Base-by-base conservation (phyloP, 83 land plant species). In the Picea engelmannii region DNA sequence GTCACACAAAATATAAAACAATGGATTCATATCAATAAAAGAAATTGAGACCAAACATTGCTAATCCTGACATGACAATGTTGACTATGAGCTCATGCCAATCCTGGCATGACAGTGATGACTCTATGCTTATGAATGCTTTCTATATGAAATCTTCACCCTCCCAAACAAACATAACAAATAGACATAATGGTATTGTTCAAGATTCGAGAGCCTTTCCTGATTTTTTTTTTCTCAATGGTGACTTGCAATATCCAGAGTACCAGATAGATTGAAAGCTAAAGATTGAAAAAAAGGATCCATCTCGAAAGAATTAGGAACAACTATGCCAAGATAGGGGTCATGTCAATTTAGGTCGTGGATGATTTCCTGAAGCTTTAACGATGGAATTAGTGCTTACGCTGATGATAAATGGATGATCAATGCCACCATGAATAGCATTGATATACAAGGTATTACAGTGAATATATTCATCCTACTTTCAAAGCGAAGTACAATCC, bases 21-120 rank as follows among this genome's bases (percentile, higher is more conserved):
- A 42, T 38, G 52, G 8, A 21, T 6, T 77, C 4, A 13, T 7
- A 44, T 4, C 25, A n/a, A 40, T 69, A 5, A 12, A 35, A 18
- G 67, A 18, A 65, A 17, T 10, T 2, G 65, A 6, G 55, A 52
- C 40, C 9, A 79, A 93, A 93, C 93, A 93, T 93, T 73, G 90
- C 62, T 20, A 89, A 66, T 59, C 93, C 93, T 38, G 93, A 85
- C 95, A 90, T 89, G 11, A 89, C 90, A 55, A 91, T 35, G 2
- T 89, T 81, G 38, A 89, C 91, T 74, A 82, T 91, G 23, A 83
- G 69, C 18, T 74, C 79, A 20, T 35, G 38, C 4, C 38, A 35
- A 31, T 31, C 35, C 35, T 31, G 35, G 1, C 38, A 35, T 35
- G 38, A 35, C 4, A 35, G 38, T 35, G 38, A 35, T 35, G 38